Percentiles rank a stretch among this genome's conserved stretches.
These are phyloP conservation scores for Microascus cirrosus DNA, from an alignment of 2,329 filamentous ascomycete species.

Conservation along the genomic window DNA sequence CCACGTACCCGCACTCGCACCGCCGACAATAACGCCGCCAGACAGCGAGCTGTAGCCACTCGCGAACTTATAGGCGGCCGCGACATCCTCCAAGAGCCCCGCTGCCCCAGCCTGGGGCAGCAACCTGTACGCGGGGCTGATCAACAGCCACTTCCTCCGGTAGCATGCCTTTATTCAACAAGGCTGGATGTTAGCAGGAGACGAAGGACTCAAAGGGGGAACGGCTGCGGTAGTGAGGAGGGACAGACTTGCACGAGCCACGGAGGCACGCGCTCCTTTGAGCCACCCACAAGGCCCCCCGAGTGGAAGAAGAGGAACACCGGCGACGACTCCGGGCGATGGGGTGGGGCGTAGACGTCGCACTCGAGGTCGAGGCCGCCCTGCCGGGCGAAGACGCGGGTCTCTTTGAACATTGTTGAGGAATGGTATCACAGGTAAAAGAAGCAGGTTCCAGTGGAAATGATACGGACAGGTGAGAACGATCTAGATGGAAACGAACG, in stretches of 20 bases:
- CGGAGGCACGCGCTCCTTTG: constrained; percentile 18
- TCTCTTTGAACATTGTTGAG: constrained; percentile 14
- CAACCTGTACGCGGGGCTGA: constrained; percentile 22
- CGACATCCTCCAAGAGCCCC: constrained; percentile 18
- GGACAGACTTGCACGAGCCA: constrained; percentile 21
- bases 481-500: too few species aligned
- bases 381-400: constrained; percentile 17
- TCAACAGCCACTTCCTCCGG: constrained; percentile 19
- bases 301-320: constrained; percentile 26
- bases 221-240: not conserved
- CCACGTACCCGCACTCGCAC: constrained; percentile 20
- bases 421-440: not conserved
- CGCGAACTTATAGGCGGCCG: constrained; percentile 19
- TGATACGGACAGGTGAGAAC: too few species aligned
- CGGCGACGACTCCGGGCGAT: constrained; percentile 13
- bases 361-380: constrained; percentile 19
- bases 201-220: not conserved
- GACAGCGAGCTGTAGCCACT: not conserved
- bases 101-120: constrained; percentile 18
- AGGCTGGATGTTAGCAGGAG: not conserved
- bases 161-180: constrained; percentile 15
- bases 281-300: constrained; percentile 20
- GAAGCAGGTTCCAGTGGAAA: not conserved
- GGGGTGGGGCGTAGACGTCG: constrained; percentile 18
- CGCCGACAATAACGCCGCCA: constrained; percentile 16